Percentiles rank a stretch among this genome's conserved stretches.
phyloP scores from a whole-genome alignment of 805 yeast species.

The Kodamaea nitidulidarum region DNA sequence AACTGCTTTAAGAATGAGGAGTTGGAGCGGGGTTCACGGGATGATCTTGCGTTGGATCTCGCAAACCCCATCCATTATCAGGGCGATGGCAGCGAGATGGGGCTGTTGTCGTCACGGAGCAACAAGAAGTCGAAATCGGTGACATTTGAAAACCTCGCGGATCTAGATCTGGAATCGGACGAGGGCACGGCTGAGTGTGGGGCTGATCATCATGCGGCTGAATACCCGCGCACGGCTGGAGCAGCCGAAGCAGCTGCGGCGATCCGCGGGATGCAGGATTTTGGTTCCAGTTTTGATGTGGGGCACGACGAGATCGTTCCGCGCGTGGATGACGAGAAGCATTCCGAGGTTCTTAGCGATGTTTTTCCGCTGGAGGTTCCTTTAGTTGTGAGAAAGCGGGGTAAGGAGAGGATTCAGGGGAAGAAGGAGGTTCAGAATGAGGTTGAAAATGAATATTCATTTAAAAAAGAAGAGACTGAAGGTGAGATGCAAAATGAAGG shows the following conservation, averaged over 20 bases:
- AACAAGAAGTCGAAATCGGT: conserved; percentile 26
- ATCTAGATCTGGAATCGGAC: conserved; percentile 19
- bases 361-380: conserved; percentile 32
- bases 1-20: conserved; percentile 92
- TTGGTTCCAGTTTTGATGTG: conserved; percentile 18
- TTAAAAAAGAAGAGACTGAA: neutral
- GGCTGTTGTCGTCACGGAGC: conserved; percentile 1
- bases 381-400: conserved; percentile 20
- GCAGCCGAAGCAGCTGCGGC: neutral
- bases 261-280: conserved; percentile 10
- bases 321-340: conserved; percentile 20
- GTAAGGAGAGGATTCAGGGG: conserved; percentile 5
- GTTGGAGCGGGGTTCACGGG: conserved; percentile 29
- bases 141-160: conserved; percentile 36
- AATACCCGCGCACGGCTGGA: too few relatives aligned
- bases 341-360: conserved; percentile 42
- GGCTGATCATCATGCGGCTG: neutral
- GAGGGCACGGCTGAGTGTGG: conserved; percentile 11
- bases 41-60: too few relatives aligned
- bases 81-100: too few relatives aligned
- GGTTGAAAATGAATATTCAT: neutral
- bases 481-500: too few relatives aligned
- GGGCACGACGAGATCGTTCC: conserved; percentile 17
- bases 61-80: too few relatives aligned
- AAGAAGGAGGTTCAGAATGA: too few relatives aligned